Evolutionary conservation across 2,329 filamentous ascomycete genomes (phyloP), one percentile per base, ranked within the genome.

Genomic region (Beauveria sp.): DNA sequence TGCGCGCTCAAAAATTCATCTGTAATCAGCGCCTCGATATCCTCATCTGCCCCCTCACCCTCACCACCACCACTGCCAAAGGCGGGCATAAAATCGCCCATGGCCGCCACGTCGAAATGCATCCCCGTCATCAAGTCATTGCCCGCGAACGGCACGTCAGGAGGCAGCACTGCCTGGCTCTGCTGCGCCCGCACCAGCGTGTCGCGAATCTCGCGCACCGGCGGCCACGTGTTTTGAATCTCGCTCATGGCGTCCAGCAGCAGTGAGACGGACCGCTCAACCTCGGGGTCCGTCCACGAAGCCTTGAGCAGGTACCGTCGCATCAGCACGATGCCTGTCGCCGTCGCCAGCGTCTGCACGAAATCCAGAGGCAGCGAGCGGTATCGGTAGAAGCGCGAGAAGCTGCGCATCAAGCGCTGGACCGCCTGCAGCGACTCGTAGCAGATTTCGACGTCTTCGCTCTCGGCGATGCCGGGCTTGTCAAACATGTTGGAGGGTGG

Each of bases 151-250:
- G 70, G 69, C 43, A 71, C 70, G 37, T 72, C 69, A 0, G 71
- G 71, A 7, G 69, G 71, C 7, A 70, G 62, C 46, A 69, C 65
- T n/a, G 66, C 63, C 62, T 72, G 71, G 24, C 67, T 66, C 55
- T 68, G 67, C 61, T 70, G 70, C 37, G 70, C 69, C 46, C 70
- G 66, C 47, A 70, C 59, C 48, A 73, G 64, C 46, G 69, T 69
- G 55, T 76, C 73, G 34, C 70, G 67, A 9, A 80, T 75, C 63
- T 79, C 77, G 28, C 68, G 69, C 37, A 79, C 73, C 64, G 76
- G 79, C 6, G 76, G 75, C 75, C 76, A 80, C 8, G 77, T 78
- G 46, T 78, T 73, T 34, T 84, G 73, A 40, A 85, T 79, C n/a
- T 76, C 73, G 40, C 80, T 73, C 63, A 84, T 79, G 41, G 79